These are phyloP conservation scores for Fragaria ananassa DNA, from an alignment of 306 rosid genomes.

Conservation along the genomic window DNA sequence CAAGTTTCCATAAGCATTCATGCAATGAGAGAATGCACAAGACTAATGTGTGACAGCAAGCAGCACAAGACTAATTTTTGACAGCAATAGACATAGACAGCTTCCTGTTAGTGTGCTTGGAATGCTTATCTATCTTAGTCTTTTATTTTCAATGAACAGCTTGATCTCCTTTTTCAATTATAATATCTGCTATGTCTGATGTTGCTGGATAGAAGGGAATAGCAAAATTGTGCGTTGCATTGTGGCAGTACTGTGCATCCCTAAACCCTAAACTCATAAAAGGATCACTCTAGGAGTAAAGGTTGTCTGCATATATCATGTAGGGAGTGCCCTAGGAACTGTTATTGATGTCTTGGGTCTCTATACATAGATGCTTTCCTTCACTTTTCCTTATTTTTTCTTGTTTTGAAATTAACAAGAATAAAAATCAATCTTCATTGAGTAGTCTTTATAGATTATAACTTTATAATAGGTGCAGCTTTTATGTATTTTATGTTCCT, in stretches of 20 bases:
- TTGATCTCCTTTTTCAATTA: conserved; percentile 6
- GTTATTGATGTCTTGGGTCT: not conserved
- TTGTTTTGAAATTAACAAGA: not conserved
- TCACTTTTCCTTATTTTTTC: no score
- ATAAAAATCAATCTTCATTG: not conserved
- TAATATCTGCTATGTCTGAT: not conserved
- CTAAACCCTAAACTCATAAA: not conserved
- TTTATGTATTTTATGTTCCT: not conserved
- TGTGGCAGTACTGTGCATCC: not conserved
- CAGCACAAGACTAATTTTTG: conserved; percentile 16
- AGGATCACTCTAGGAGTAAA: not conserved
- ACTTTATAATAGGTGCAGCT: not conserved
- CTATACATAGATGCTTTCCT: not conserved
- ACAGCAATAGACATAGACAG: conserved; percentile 26
- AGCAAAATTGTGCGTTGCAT: not conserved
- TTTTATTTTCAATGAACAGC: conserved; percentile 18
- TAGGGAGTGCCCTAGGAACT: not conserved
- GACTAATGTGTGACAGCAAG: conserved; percentile 8
- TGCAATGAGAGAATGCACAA: not conserved
- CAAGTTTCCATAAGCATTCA: conserved; percentile 21
- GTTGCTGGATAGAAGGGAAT: not conserved
- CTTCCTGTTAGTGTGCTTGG: conserved; percentile 24
- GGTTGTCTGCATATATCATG: not conserved
- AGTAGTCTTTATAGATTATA: not conserved
- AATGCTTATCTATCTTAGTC: conserved; percentile 13